These are phyloP conservation scores for Plantago elongata DNA, from an alignment of 257 asterid genomes.

Conservation along the genomic window DNA sequence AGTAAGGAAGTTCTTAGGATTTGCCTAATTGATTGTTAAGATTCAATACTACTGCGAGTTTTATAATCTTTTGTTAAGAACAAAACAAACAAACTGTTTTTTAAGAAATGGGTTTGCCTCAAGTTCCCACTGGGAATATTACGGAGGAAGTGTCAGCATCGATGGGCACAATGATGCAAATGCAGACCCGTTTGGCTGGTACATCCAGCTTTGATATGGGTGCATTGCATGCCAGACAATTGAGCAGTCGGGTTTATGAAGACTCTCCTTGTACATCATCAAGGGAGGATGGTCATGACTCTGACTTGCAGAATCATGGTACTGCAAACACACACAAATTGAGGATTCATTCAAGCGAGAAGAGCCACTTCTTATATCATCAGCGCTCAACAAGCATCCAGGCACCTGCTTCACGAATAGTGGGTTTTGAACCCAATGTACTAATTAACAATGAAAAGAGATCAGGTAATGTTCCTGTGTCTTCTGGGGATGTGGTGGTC, in stretches of 20 bases:
- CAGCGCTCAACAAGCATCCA: slow-evolving; percentile 45
- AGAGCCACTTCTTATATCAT: slow-evolving; percentile 26
- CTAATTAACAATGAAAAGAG: slow-evolving; percentile 23
- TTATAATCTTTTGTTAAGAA: slow-evolving; percentile 4
- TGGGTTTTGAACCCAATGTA: slow-evolving; percentile 64
- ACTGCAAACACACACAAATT: slow-evolving; percentile 35
- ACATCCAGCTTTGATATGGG: slow-evolving; percentile 49
- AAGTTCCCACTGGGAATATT: slow-evolving; percentile 46
- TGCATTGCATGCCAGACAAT: slow-evolving; percentile 36
- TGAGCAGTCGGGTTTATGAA: slow-evolving; percentile 23
- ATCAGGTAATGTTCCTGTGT: slow-evolving; percentile 23
- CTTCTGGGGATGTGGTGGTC: slow-evolving; percentile 22
- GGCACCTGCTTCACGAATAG: slow-evolving; percentile 65
- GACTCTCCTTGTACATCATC: slow-evolving; percentile 43
- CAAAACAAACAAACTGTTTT: slow-evolving; percentile 6
- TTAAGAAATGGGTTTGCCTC: slow-evolving; percentile 77
- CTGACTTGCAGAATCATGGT: slow-evolving; percentile 52
- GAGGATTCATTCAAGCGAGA: slow-evolving; percentile 47
- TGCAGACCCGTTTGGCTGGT: slow-evolving; percentile 38
- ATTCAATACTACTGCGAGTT: too few species aligned
- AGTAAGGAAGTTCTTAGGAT: slow-evolving; percentile 1
- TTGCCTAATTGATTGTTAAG: slow-evolving; percentile 1
- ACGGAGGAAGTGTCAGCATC: slow-evolving; percentile 58
- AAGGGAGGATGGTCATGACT: slow-evolving; percentile 40
- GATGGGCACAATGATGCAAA: slow-evolving; percentile 43